Evolutionary conservation across 176 grass and related monocot species (phyloP), one percentile per base, ranked within the genome.

Genomic region (Puccinellia tenuiflora): DNA sequence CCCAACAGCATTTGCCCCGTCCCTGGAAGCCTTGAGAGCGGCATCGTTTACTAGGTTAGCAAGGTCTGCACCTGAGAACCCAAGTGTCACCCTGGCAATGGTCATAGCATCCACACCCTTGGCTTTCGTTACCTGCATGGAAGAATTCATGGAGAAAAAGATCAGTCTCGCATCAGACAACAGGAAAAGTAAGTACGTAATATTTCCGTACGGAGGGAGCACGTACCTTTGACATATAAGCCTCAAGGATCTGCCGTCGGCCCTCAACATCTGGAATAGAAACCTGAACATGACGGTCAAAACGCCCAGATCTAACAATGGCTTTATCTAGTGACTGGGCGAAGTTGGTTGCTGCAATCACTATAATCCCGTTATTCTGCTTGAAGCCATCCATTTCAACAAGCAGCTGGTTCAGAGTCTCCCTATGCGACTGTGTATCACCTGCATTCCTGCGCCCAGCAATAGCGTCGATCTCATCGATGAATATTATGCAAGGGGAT

Each of bases 331-430:
- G 73, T 25, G 91, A 94, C 81, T 94, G 76, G 8, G 89, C 83
- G 65, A 92, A 90, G 87, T 97, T 97, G 33, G 94, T 97, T 42
- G 94, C 91, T 9, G 91, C 94, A 62, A 97, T 81, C 28, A 97
- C 94, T 60, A 97, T 94, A 31, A 97, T 87, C 7, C 94, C 94
- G 1, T 94, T 85, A 55, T 97, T 94, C 80, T 94, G 90, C 89
- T 94, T 97, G 85, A 97, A 97, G 48, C 94, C 94, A 90, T 97
- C 94, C 59, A 97, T 66, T 65, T 97, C 91, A 67, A 97, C 91
- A 68, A 97, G 91, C 85, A 97, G 84, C 26, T 97, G 94, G 85
- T 97, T 97, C 65, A 97, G 67, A 0, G 94, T 92, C 92, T 92
- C n/a, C n/a, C n/a, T n/a, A n/a, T n/a, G n/a, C n/a, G n/a, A n/a